phyloP scores from a whole-genome alignment of 2,329 filamentous ascomycete genomes.

The Epicoccum nigrum region DNA sequence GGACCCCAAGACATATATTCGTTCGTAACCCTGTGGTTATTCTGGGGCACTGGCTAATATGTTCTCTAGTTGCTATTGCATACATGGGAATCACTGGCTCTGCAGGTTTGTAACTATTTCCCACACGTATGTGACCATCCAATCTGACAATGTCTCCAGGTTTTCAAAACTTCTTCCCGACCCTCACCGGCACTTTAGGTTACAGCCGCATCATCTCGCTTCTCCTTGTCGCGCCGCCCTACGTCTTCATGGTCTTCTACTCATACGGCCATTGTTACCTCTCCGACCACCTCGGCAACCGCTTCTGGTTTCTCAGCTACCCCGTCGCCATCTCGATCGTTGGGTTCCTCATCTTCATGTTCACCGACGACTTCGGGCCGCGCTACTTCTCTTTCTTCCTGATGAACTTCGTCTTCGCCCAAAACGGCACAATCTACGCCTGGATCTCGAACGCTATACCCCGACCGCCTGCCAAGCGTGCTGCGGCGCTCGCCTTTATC shows the following conservation, averaged over 20 bases:
- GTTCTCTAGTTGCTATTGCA: conserved; percentile 48
- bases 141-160: conserved; percentile 34
- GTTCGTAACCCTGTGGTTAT: conserved; percentile 12
- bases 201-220: conserved; percentile 61
- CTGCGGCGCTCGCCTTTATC: conserved; percentile 61
- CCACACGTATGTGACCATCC: conserved; percentile 26
- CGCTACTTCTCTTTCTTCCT: conserved; percentile 63
- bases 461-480: conserved; percentile 61
- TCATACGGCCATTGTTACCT: conserved; percentile 48
- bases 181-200: conserved; percentile 60
- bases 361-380: conserved; percentile 57
- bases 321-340: conserved; percentile 59
- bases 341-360: conserved; percentile 63
- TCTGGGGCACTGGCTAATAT: not conserved
- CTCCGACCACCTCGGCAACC: conserved; percentile 51
- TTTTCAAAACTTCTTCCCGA: conserved; percentile 64
- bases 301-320: conserved; percentile 51
- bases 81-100: conserved; percentile 59
- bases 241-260: conserved; percentile 63
- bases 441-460: conserved; percentile 61
- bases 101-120: conserved; percentile 63
- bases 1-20: conserved; percentile 57
- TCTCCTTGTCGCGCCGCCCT: conserved; percentile 64
- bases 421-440: conserved; percentile 62
- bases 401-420: conserved; percentile 62